phyloP scores from a whole-genome alignment of 1,284 basidiomycete genomes.

The Leccinum angustisporum region DNA sequence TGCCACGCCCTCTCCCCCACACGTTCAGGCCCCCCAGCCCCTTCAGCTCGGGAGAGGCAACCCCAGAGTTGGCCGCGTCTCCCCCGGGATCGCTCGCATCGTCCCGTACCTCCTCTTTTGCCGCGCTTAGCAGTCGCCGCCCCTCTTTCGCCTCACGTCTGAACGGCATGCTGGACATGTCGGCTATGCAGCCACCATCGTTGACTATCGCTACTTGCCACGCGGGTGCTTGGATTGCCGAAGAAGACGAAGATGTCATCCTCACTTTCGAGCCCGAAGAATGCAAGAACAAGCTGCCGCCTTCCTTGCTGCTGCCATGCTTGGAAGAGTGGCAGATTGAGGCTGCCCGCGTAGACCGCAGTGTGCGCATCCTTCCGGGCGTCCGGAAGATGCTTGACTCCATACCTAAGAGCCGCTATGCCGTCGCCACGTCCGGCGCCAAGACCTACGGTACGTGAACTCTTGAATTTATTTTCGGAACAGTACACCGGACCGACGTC shows the following conservation, averaged over 20 bases:
- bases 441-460: slow-evolving; percentile 60
- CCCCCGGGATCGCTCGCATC: slow-evolving; percentile 38
- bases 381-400: slow-evolving; percentile 68
- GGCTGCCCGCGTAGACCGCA: slow-evolving; percentile 62
- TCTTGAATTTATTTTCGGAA: background rate
- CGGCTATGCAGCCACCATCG: slow-evolving; percentile 39
- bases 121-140: slow-evolving; percentile 38
- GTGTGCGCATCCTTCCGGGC: slow-evolving; percentile 73
- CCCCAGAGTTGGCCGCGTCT: slow-evolving; percentile 38
- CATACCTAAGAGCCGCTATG: slow-evolving; percentile 66
- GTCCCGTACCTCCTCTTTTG: slow-evolving; percentile 45
- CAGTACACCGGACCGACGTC: background rate
- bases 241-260: slow-evolving; percentile 38
- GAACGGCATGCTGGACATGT: slow-evolving; percentile 47
- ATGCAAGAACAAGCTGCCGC: background rate
- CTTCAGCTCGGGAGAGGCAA: slow-evolving; percentile 39
- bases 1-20: background rate
- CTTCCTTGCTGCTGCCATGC: slow-evolving; percentile 27
- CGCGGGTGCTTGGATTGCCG: slow-evolving; percentile 34
- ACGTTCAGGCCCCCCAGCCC: slow-evolving; percentile 13
- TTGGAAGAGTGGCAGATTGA: slow-evolving; percentile 58
- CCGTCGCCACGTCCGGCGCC: slow-evolving; percentile 76
- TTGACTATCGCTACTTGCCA: slow-evolving; percentile 17
- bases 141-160: slow-evolving; percentile 53
- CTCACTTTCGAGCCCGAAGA: slow-evolving; percentile 31